A percentile compares a stretch with the other conserved stretches of the same genome.
phyloP scores from a whole-genome alignment of 331 rosid species.

The Quercus lobata region DNA sequence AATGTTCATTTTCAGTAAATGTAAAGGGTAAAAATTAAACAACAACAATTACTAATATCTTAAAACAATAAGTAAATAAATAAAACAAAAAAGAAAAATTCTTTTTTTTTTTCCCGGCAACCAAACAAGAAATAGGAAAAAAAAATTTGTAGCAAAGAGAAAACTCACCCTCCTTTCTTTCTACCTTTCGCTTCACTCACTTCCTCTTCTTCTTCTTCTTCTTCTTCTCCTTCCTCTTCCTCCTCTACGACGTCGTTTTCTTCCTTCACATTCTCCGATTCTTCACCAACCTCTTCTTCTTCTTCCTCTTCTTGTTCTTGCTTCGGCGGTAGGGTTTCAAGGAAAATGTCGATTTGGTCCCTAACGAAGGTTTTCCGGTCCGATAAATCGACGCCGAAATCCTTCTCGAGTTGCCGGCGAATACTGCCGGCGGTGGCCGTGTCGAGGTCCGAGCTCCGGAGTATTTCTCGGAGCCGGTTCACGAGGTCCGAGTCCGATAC shows the following conservation, averaged over 20 bases:
- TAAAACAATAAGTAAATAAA: too few species aligned
- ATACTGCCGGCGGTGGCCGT: constrained; percentile 31
- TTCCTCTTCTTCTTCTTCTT: not conserved
- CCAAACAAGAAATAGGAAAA: constrained; percentile 5
- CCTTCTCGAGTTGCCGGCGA: constrained; percentile 33
- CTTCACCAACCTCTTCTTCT: constrained; percentile 3
- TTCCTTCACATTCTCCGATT: not conserved
- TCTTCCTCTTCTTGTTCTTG: not conserved
- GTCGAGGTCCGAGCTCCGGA: constrained; percentile 30
- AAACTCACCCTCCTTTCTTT: constrained; percentile 17
- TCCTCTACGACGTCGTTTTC: not conserved
- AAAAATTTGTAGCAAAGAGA: not conserved
- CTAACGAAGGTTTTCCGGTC: constrained; percentile 32
- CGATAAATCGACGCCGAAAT: constrained; percentile 29
- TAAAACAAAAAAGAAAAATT: not conserved
- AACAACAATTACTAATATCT: too few species aligned
- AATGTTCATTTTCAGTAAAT: too few species aligned
- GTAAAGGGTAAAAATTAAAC: too few species aligned
- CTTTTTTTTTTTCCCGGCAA: constrained; percentile 10
- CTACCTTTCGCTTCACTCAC: not conserved
- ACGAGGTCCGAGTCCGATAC: constrained; percentile 29
- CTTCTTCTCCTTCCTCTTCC: too few species aligned
- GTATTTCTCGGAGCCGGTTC: constrained; percentile 32
- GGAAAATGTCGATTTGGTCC: constrained; percentile 30
- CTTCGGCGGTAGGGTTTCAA: constrained; percentile 11